Percentiles rank a stretch among this genome's conserved stretches.
Conservation (phyloP, 2,329 filamentous ascomycete species). For the Trichoderma koningii region DNA sequence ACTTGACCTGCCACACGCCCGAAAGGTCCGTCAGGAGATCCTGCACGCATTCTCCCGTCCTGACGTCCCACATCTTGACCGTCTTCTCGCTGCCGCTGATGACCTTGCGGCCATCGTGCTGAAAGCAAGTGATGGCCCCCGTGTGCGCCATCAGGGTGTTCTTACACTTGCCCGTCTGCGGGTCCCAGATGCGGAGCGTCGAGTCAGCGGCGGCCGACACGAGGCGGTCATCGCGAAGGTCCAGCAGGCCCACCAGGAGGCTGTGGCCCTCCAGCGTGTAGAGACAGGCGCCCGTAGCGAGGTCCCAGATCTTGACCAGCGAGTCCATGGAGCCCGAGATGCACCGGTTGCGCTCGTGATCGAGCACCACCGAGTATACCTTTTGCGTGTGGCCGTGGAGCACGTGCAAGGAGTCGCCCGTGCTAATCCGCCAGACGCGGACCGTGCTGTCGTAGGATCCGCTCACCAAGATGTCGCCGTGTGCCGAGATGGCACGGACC, state of each 20-base stretch:
- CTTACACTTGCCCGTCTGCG: constrained; percentile 86
- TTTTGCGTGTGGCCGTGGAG: constrained; percentile 87
- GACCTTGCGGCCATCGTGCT: constrained; percentile 94
- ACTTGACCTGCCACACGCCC: constrained; percentile 99
- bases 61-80: constrained; percentile 98
- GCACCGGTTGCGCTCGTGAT: constrained; percentile 87
- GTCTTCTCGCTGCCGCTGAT: constrained; percentile 95
- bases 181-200: constrained; percentile 95
- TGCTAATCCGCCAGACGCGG: constrained; percentile 96
- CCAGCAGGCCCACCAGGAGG: constrained; percentile 86
- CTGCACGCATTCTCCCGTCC: constrained; percentile 86
- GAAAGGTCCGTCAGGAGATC: constrained; percentile 90
- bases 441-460: constrained; percentile 96
- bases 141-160: constrained; percentile 91
- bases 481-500: constrained; percentile 90
- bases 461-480: constrained; percentile 94
- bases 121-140: constrained; percentile 97
- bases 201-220: constrained; percentile 96
- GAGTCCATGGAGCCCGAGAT: constrained; percentile 99
- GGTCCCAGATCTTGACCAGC: constrained; percentile 94
- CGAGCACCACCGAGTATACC: constrained; percentile 95
- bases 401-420: constrained; percentile 81
- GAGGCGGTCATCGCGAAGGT: constrained; percentile 83
- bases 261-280: constrained; percentile 92
- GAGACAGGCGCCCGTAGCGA: constrained; percentile 80